Percentiles rank a stretch among this genome's conserved stretches.
phyloP scores from a whole-genome alignment of 768 basidiomycete species.

The Clavulina sp. region DNA sequence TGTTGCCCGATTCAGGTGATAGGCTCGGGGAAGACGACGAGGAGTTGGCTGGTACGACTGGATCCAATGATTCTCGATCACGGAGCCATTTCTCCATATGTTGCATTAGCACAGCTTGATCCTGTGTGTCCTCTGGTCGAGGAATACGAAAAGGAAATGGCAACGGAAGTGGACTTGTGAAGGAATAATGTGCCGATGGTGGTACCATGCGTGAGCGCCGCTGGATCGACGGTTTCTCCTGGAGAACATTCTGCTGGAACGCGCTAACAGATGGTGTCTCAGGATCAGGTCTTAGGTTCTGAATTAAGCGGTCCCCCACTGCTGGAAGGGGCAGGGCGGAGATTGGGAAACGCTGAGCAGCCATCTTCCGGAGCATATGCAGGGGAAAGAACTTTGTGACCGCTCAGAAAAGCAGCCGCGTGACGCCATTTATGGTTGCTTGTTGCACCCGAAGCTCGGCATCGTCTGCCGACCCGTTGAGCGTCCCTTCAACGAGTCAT shows the following conservation, averaged over 20 bases:
- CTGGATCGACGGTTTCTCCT: constrained; percentile 42
- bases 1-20: constrained; percentile 28
- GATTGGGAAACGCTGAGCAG: too few species aligned
- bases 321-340: too few species aligned
- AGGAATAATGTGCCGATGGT: constrained; percentile 50
- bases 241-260: constrained; percentile 31
- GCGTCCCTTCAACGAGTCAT: too few species aligned
- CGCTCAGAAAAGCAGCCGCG: too few species aligned
- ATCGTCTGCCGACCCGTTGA: too few species aligned
- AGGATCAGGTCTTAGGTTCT: constrained; percentile 42
- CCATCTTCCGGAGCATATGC: too few species aligned
- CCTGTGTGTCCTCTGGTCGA: constrained; percentile 29
- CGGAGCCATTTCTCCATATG: constrained; percentile 60
- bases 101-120: constrained; percentile 31
- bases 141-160: constrained; percentile 67
- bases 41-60: constrained; percentile 13
- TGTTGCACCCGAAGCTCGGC: neutral
- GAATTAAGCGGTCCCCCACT: constrained; percentile 25
- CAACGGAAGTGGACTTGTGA: constrained; percentile 64
- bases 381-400: too few species aligned
- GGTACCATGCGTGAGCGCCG: constrained; percentile 48
- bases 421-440: neutral
- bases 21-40: constrained; percentile 14
- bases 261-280: constrained; percentile 31
- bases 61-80: constrained; percentile 35